Conservation (phyloP, 2,329 filamentous ascomycete species). For the Onygena corvina region DNA sequence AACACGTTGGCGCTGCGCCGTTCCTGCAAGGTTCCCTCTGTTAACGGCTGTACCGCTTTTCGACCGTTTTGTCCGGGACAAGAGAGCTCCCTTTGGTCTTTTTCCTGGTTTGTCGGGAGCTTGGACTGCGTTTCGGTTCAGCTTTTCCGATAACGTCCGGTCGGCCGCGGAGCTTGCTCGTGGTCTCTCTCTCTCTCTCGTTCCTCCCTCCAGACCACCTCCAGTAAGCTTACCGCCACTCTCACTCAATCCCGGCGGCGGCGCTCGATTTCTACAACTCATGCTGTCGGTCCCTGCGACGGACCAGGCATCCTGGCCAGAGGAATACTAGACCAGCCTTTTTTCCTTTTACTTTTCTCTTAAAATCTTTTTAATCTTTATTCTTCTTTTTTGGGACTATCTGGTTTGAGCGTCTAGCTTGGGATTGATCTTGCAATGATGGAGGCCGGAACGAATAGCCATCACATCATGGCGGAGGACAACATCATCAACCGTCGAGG, state of each 20-base stretch:
- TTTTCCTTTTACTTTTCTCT: background rate
- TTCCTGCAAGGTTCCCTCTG: too few relatives aligned
- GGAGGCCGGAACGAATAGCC: constrained; percentile 26
- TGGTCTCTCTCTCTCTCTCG: background rate
- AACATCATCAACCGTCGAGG: constrained; percentile 98
- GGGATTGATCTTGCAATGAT: constrained; percentile 17
- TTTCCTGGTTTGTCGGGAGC: too few relatives aligned
- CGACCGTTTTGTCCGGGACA: too few relatives aligned
- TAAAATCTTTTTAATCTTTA: background rate
- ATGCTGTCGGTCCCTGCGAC: constrained; percentile 14
- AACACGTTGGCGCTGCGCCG: too few relatives aligned
- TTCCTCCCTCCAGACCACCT: background rate
- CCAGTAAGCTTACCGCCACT: background rate
- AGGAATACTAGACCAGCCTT: background rate
- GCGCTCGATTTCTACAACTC: constrained; percentile 9
- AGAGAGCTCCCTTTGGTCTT: too few relatives aligned
- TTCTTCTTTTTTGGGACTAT: background rate
- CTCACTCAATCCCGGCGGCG: background rate
- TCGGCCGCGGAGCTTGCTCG: constrained; percentile 4
- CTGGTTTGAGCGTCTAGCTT: background rate
- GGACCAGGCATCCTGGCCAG: constrained; percentile 16
- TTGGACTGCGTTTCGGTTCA: too few relatives aligned
- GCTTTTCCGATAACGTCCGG: too few relatives aligned
- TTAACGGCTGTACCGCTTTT: too few relatives aligned
- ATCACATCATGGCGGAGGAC: constrained; percentile 52